Conservation (phyloP, 179 eudicot species). For the Silene vulgaris region DNA sequence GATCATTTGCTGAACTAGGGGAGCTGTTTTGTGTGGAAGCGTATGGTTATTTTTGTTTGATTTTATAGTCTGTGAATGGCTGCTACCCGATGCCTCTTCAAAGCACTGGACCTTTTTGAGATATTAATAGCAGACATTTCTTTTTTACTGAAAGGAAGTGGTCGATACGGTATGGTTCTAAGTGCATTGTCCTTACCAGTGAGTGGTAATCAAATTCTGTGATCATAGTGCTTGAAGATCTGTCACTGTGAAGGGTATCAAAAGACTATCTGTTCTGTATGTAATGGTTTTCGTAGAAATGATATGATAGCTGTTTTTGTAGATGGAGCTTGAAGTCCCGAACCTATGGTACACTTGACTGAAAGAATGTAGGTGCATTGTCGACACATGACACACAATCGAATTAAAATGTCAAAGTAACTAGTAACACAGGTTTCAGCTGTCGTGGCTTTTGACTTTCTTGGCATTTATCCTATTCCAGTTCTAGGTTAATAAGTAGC, state of each 20-base stretch:
- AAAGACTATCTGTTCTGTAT: background rate
- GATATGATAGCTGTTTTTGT: background rate
- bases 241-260: background rate
- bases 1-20: background rate
- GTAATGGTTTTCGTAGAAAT: background rate
- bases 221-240: background rate
- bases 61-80: background rate
- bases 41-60: background rate
- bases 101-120: background rate
- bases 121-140: background rate
- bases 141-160: background rate
- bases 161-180: background rate
- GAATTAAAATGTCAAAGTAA: conserved; percentile 2
- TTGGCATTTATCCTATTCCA: background rate
- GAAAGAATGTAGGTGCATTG: background rate
- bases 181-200: background rate
- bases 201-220: background rate
- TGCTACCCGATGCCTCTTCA: background rate
- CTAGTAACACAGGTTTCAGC: conserved; percentile 2
- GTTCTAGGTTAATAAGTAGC: background rate
- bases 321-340: background rate
- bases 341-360: background rate
- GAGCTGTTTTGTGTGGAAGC: background rate
- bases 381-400: background rate
- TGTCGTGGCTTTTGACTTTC: background rate